Evolutionary conservation across 805 yeast species (phyloP).

Genomic region (Zygoascus ofunaensis): DNA sequence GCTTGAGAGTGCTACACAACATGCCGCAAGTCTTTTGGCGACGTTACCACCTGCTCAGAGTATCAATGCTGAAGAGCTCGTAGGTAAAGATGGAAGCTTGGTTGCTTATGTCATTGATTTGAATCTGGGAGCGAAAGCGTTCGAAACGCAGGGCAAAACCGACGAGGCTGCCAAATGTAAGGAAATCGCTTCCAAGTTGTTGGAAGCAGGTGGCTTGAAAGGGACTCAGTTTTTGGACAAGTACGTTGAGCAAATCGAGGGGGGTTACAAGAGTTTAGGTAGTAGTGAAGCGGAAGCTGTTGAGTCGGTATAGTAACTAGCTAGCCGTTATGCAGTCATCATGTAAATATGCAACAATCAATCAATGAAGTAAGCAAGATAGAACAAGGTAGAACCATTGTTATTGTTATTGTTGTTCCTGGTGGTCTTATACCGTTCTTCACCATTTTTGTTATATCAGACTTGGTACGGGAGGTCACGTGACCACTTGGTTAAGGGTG

Average conservation of each 20-base stretch:
- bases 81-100: neutral
- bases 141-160: neutral
- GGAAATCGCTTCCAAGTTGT: neutral
- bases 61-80: neutral
- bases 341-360: no score
- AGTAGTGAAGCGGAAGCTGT: no score
- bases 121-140: conserved; percentile 1
- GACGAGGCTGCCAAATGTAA: neutral
- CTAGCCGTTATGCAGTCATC: no score
- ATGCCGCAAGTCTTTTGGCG: neutral
- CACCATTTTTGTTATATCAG: no score
- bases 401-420: no score
- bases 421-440: no score
- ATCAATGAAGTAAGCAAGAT: no score
- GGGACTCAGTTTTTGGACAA: neutral
- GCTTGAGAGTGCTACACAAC: neutral
- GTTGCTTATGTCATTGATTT: conserved; percentile 1
- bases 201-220: neutral
- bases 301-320: no score
- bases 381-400: no score
- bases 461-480: no score
- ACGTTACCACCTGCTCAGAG: neutral
- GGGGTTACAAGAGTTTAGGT: neutral
- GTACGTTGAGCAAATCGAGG: neutral
- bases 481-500: no score